Evolutionary conservation across 306 rosid genomes (phyloP).

Genomic region (Citrullus colocynthis): DNA sequence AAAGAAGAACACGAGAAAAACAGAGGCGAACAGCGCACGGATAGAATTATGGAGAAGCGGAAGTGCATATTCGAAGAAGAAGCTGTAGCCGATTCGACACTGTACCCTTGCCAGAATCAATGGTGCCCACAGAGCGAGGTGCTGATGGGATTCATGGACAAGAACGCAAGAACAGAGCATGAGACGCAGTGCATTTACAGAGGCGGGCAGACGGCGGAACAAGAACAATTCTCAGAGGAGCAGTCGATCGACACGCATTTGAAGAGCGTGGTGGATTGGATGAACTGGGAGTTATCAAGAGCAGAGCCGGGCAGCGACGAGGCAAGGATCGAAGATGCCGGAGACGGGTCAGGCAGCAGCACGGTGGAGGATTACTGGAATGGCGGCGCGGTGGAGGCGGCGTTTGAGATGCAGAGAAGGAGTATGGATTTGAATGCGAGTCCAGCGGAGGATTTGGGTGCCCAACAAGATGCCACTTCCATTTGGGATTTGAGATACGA

Average conservation of each 20-base stretch:
- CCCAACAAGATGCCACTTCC: constrained; percentile 24
- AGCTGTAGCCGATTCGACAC: too few relatives aligned
- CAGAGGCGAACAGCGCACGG: neutral
- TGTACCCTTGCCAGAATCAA: neutral
- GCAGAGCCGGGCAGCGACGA: constrained; percentile 4
- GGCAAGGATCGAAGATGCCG: neutral
- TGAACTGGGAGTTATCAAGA: constrained; percentile 23
- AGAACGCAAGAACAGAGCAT: neutral
- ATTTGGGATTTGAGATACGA: constrained; percentile 42
- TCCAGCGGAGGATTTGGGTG: neutral
- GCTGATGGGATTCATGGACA: neutral
- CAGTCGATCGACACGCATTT: neutral
- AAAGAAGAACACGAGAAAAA: neutral
- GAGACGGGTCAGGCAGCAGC: neutral
- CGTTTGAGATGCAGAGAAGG: constrained; percentile 10
- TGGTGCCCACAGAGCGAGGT: neutral
- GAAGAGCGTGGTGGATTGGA: constrained; percentile 29
- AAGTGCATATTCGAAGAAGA: neutral
- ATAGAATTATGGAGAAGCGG: neutral
- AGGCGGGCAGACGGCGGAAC: neutral
- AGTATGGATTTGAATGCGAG: constrained; percentile 10
- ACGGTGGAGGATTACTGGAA: constrained; percentile 21
- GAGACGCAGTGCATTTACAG: neutral
- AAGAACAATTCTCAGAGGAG: constrained; percentile 1
- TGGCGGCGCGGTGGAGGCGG: constrained; percentile 5